Evolutionary conservation across 2,329 filamentous ascomycete species (phyloP).

Genomic region (Colletotrichum sp.): DNA sequence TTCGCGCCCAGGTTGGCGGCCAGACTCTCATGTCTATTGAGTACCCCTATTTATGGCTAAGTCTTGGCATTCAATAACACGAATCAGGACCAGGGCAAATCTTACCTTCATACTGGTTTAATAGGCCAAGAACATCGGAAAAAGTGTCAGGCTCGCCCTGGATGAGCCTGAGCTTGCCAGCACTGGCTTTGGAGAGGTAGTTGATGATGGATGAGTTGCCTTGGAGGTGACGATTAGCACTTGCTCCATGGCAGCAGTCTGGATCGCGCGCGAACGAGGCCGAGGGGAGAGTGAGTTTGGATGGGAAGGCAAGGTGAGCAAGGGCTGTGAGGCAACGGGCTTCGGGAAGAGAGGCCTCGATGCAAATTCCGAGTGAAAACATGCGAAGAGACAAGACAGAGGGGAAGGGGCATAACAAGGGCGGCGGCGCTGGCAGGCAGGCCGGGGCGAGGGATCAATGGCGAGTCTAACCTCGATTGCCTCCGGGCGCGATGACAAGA

Average conservation of each 20-base stretch:
- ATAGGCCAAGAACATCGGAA: slow-evolving; percentile 72
- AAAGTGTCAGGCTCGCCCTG: slow-evolving; percentile 70
- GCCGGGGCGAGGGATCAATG: slow-evolving; percentile 21
- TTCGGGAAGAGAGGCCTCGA: not conserved
- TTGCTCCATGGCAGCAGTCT: slow-evolving; percentile 21
- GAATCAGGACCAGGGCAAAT: not conserved
- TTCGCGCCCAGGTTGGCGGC: slow-evolving; percentile 85
- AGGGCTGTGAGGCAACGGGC: not conserved
- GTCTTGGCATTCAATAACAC: not conserved
- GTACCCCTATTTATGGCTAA: slow-evolving; percentile 58
- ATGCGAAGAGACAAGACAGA: not conserved
- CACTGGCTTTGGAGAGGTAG: slow-evolving; percentile 52
- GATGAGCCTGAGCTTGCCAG: slow-evolving; percentile 53
- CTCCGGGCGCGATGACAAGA: slow-evolving; percentile 19
- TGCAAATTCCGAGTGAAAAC: not conserved
- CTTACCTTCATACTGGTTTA: slow-evolving; percentile 77
- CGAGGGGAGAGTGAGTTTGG: not conserved
- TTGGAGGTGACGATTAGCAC: slow-evolving; percentile 14
- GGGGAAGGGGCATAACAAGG: slow-evolving; percentile 2
- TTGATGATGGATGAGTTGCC: slow-evolving; percentile 48
- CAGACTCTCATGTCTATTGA: slow-evolving; percentile 85
- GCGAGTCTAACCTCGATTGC: slow-evolving; percentile 23
- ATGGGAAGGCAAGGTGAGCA: not conserved
- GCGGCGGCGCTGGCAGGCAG: slow-evolving; percentile 19
- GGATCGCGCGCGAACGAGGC: not conserved